A percentile compares a stretch with the other conserved stretches of the same genome.
phyloP scores from a whole-genome alignment of 257 asterid species.

The Forsythia viridissima region DNA sequence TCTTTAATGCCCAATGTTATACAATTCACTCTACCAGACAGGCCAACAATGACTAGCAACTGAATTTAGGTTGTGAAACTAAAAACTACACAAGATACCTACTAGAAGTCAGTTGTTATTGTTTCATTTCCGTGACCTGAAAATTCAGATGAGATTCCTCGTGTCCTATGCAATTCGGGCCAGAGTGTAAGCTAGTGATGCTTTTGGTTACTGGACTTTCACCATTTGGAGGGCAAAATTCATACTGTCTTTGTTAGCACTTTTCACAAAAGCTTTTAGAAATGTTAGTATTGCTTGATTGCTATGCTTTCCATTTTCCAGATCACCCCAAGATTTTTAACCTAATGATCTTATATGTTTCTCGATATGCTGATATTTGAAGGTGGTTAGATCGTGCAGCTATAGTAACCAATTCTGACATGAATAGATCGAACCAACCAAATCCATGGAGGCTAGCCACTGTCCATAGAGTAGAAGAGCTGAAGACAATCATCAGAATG shows the following conservation, averaged over 20 bases:
- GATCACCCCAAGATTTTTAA: neutral
- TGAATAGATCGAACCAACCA: conserved; percentile 34
- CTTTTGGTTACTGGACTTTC: too few species aligned
- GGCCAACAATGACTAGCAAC: too few species aligned
- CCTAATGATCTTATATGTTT: neutral
- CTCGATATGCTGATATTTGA: neutral
- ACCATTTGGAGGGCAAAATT: too few species aligned
- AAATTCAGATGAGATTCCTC: neutral
- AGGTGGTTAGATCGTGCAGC: conserved; percentile 87
- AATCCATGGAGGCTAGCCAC: conserved; percentile 78
- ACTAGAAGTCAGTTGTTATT: neutral
- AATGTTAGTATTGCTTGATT: too few species aligned
- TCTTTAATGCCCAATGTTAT: too few species aligned
- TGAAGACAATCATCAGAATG: conserved; percentile 61
- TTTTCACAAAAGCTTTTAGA: too few species aligned
- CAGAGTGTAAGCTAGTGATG: too few species aligned
- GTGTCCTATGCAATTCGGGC: too few species aligned
- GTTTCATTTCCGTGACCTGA: neutral
- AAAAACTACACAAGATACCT: neutral
- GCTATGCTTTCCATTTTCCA: too few species aligned
- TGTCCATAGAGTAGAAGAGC: conserved; percentile 80
- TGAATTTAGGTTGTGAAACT: too few species aligned
- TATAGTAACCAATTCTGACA: conserved; percentile 43
- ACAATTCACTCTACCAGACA: too few species aligned
- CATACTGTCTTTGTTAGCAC: too few species aligned